A percentile compares a stretch with the other conserved stretches of the same genome.
Conservation (phyloP, 2,329 filamentous ascomycete genomes). For the Harringtonia lauricola region DNA sequence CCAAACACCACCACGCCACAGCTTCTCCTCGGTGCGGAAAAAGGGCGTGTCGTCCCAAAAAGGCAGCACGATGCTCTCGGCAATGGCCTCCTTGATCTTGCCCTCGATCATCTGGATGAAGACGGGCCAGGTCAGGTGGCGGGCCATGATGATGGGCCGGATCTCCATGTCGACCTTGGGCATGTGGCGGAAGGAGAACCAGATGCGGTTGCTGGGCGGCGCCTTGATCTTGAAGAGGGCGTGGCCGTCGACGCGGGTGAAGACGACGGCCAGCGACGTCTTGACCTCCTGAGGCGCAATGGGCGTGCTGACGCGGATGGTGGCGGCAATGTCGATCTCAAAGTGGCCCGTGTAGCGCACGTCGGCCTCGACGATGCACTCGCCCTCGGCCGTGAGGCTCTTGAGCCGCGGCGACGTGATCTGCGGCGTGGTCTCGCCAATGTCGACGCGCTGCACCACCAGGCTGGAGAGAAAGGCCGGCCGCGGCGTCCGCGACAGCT, state of each 20-base stretch:
- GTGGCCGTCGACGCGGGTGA: slow-evolving; percentile 80
- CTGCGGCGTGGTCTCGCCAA: slow-evolving; percentile 76
- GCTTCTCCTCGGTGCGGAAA: slow-evolving; percentile 66
- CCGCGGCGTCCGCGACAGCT: slow-evolving; percentile 87
- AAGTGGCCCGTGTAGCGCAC: slow-evolving; percentile 84
- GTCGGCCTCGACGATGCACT: slow-evolving; percentile 78
- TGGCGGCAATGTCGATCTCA: slow-evolving; percentile 81
- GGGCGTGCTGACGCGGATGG: slow-evolving; percentile 82
- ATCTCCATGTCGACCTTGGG: slow-evolving; percentile 91
- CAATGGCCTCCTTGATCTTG: slow-evolving; percentile 85
- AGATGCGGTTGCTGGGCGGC: slow-evolving; percentile 89
- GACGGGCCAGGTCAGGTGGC: slow-evolving; percentile 89
- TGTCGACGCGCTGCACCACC: slow-evolving; percentile 70
- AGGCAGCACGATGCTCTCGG: slow-evolving; percentile 80
- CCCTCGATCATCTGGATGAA: slow-evolving; percentile 92
- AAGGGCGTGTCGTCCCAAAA: slow-evolving; percentile 98
- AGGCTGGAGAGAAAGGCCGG: slow-evolving; percentile 83
- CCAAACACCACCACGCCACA: slow-evolving; percentile 78
- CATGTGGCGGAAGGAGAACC: slow-evolving; percentile 90
- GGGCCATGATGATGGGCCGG: slow-evolving; percentile 87
- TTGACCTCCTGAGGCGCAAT: slow-evolving; percentile 88
- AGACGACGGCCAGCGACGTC: slow-evolving; percentile 71
- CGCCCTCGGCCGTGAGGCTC: slow-evolving; percentile 84
- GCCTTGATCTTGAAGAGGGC: slow-evolving; percentile 81
- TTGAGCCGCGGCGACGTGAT: slow-evolving; percentile 81